Evolutionary conservation across 2,329 filamentous ascomycete species (phyloP).

Genomic region (Mariannaea sp.): DNA sequence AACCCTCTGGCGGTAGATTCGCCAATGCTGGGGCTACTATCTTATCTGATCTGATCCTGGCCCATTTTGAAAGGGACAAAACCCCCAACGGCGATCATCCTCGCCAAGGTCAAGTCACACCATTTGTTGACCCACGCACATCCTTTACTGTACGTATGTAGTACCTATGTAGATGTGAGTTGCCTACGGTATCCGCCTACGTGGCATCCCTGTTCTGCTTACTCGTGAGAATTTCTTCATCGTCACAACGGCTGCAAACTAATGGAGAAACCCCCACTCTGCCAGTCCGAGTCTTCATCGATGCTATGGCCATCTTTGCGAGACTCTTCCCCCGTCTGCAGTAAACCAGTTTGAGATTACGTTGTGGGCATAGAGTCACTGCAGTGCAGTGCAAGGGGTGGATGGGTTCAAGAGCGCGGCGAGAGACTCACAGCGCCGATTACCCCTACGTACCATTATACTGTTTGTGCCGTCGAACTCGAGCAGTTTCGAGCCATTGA

Average conservation of each 20-base stretch:
- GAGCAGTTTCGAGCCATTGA: no score
- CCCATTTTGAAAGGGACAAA: background rate
- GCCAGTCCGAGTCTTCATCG: conserved; percentile 16
- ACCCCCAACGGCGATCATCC: conserved; percentile 44
- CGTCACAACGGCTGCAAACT: no score
- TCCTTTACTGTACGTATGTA: no score
- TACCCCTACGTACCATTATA: no score
- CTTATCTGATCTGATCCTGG: conserved; percentile 33
- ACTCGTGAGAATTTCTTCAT: no score
- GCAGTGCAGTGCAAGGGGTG: background rate
- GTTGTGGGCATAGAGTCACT: background rate
- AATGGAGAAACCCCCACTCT: conserved; percentile 21
- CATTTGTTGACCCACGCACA: conserved; percentile 6
- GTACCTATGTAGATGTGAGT: no score
- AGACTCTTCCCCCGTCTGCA: no score
- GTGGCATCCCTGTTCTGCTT: background rate
- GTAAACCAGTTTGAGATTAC: no score
- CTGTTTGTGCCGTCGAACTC: no score
- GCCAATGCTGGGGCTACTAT: conserved; percentile 12
- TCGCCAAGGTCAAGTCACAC: conserved; percentile 26
- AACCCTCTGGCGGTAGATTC: no score
- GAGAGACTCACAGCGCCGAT: conserved; percentile 1
- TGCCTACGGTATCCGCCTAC: background rate
- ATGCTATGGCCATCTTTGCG: conserved; percentile 1
- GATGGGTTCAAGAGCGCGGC: conserved; percentile 16